These are phyloP conservation scores for Penicillium aurantiogriseum DNA, from an alignment of 2,329 filamentous ascomycete species.

Conservation along the genomic window DNA sequence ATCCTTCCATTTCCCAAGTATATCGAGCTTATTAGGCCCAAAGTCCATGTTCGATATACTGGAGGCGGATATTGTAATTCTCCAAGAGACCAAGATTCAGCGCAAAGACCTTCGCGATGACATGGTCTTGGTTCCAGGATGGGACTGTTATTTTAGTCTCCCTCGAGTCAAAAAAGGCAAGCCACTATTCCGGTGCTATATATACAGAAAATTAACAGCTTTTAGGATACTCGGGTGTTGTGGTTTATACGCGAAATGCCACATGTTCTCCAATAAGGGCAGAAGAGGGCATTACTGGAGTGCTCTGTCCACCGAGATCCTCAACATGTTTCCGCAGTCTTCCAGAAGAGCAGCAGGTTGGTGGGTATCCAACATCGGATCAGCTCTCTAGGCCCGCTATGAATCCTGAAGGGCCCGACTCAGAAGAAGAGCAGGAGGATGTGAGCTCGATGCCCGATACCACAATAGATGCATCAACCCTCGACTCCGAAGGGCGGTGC, in stretches of 20 bases:
- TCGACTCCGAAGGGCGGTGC: conserved; percentile 91
- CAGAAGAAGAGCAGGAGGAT: conserved; percentile 6
- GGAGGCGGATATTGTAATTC: conserved; percentile 86
- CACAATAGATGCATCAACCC: conserved; percentile 64
- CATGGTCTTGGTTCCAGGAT: conserved; percentile 91
- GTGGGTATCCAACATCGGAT: conserved; percentile 73
- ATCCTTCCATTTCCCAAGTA: neutral
- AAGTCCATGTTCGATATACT: conserved; percentile 92
- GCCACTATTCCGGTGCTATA: neutral
- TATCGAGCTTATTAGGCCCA: neutral
- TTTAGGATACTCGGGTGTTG: conserved; percentile 89
- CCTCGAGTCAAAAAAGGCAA: conserved; percentile 89
- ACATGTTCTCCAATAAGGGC: conserved; percentile 82
- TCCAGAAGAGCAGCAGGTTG: conserved; percentile 72
- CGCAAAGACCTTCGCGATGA: conserved; percentile 88
- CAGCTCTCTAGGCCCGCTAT: conserved; percentile 54
- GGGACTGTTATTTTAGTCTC: conserved; percentile 95
- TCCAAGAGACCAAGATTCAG: conserved; percentile 97
- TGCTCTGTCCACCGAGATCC: conserved; percentile 71
- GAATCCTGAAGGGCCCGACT: neutral
- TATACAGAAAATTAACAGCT: conserved; percentile 10
- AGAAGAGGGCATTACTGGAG: conserved; percentile 89
- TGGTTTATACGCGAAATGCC: conserved; percentile 87
- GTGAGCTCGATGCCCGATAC: conserved; percentile 35
- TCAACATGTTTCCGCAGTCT: conserved; percentile 71